phyloP scores from a whole-genome alignment of 768 basidiomycete genomes.

The Leccinum obscurum region DNA sequence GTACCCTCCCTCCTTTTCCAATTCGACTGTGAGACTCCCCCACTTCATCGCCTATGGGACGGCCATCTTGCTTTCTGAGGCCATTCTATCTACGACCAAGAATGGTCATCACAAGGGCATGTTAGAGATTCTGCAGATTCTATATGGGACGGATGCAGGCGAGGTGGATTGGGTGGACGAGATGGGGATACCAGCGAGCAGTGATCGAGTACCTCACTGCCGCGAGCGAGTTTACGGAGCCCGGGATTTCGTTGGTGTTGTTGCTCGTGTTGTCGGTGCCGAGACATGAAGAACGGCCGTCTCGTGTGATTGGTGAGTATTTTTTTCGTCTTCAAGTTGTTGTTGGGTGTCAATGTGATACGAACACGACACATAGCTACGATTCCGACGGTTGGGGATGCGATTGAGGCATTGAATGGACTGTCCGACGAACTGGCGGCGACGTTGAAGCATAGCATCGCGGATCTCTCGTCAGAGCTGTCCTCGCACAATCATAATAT shows the following conservation, averaged over 20 bases:
- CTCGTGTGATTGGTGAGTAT: constrained; percentile 57
- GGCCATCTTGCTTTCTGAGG: too few relatives aligned
- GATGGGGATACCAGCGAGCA: constrained; percentile 38
- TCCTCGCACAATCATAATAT: constrained; percentile 59
- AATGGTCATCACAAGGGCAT: constrained; percentile 65
- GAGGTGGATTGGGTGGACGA: constrained; percentile 41
- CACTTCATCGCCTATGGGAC: too few relatives aligned
- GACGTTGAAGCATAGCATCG: constrained; percentile 50
- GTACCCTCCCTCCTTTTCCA: too few relatives aligned
- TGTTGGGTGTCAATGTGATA: too few relatives aligned
- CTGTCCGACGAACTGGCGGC: constrained; percentile 61
- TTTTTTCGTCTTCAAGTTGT: neutral
- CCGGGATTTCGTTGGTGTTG: constrained; percentile 69
- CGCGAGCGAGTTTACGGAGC: constrained; percentile 76
- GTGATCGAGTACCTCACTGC: constrained; percentile 67
- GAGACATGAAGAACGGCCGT: constrained; percentile 36
- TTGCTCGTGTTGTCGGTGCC: constrained; percentile 56
- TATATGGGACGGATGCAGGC: constrained; percentile 67
- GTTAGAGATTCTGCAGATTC: constrained; percentile 71
- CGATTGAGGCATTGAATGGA: constrained; percentile 63
- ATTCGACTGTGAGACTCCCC: too few relatives aligned
- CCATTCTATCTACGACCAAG: too few relatives aligned
- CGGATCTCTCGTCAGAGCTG: constrained; percentile 43
- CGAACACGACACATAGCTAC: constrained; percentile 46
- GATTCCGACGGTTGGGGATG: constrained; percentile 74